Conservation (phyloP, 192 early-diverging fungal genomes). For the Entomortierella lignicola region DNA sequence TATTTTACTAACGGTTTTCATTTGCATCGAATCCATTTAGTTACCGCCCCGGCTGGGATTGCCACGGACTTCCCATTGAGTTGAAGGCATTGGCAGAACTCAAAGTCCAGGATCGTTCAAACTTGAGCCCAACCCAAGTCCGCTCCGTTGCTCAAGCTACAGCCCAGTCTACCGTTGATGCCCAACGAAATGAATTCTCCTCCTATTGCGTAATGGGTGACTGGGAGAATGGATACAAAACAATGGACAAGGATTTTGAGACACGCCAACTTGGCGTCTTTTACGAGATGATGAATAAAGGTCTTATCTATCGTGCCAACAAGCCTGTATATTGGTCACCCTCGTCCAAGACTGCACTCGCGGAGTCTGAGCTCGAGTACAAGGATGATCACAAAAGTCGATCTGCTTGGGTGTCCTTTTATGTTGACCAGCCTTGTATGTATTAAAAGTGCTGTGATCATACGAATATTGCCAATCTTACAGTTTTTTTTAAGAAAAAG, state of each 20-base stretch:
- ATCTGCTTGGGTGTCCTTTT: constrained; percentile 76
- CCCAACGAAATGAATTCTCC: constrained; percentile 67
- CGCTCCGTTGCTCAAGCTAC: constrained; percentile 65
- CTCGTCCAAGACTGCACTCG: constrained; percentile 82
- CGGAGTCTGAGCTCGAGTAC: constrained; percentile 84
- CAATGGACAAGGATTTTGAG: constrained; percentile 78
- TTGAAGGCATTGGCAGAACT: constrained; percentile 76
- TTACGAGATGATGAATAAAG: constrained; percentile 76
- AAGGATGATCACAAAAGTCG: constrained; percentile 73
- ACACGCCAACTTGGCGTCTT: constrained; percentile 78
- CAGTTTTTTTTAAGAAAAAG: too few species aligned
- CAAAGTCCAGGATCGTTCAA: constrained; percentile 53
- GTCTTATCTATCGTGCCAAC: constrained; percentile 77
- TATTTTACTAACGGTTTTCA: not conserved
- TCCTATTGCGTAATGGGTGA: constrained; percentile 82
- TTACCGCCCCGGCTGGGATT: constrained; percentile 83
- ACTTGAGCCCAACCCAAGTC: constrained; percentile 59
- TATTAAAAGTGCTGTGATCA: constrained; percentile 9
- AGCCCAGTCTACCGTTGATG: constrained; percentile 68
- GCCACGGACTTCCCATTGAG: constrained; percentile 86
- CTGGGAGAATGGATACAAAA: constrained; percentile 76
- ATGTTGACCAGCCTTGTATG: constrained; percentile 58
- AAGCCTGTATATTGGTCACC: constrained; percentile 89
- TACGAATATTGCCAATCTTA: too few species aligned
- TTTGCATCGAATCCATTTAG: constrained; percentile 23